Conservation (phyloP, 306 rosid genomes). For the Rosa multiflora region DNA sequence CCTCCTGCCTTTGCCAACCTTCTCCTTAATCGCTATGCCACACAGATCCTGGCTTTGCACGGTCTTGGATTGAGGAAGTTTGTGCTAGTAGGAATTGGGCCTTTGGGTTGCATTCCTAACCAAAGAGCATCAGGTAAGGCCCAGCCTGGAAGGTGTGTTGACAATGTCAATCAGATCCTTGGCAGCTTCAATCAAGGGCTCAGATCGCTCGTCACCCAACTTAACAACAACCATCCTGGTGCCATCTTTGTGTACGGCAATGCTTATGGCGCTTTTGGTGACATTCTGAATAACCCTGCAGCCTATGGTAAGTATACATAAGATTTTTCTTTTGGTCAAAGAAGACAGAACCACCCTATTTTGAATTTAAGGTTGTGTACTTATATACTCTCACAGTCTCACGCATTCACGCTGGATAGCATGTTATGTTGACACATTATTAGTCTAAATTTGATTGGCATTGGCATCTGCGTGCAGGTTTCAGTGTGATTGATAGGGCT, state of each 20-base stretch:
- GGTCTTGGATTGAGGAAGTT: slow-evolving; percentile 65
- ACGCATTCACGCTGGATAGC: too few species aligned
- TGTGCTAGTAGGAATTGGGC: slow-evolving; percentile 61
- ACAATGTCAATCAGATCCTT: slow-evolving; percentile 59
- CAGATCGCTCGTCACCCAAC: slow-evolving; percentile 45
- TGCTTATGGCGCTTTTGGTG: slow-evolving; percentile 52
- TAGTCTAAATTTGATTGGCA: too few species aligned
- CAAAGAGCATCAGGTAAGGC: slow-evolving; percentile 46
- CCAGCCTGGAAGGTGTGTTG: slow-evolving; percentile 55
- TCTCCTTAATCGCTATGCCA: slow-evolving; percentile 52
- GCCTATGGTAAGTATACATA: slow-evolving; percentile 43
- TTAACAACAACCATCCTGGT: slow-evolving; percentile 44
- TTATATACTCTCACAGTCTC: too few species aligned
- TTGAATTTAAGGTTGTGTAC: too few species aligned
- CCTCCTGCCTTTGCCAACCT: slow-evolving; percentile 55
- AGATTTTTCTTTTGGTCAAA: too few species aligned
- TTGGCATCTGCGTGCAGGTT: slow-evolving; percentile 41
- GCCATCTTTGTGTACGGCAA: slow-evolving; percentile 60
- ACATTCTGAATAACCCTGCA: slow-evolving; percentile 68
- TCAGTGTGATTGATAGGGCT: slow-evolving; percentile 56
- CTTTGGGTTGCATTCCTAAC: slow-evolving; percentile 83
- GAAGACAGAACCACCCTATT: too few species aligned
- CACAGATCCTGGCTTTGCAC: slow-evolving; percentile 50
- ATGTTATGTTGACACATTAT: not conserved
- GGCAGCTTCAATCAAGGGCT: slow-evolving; percentile 64